Evolutionary conservation across 257 asterid species (phyloP).

Genomic region (Solanum rostratum): DNA sequence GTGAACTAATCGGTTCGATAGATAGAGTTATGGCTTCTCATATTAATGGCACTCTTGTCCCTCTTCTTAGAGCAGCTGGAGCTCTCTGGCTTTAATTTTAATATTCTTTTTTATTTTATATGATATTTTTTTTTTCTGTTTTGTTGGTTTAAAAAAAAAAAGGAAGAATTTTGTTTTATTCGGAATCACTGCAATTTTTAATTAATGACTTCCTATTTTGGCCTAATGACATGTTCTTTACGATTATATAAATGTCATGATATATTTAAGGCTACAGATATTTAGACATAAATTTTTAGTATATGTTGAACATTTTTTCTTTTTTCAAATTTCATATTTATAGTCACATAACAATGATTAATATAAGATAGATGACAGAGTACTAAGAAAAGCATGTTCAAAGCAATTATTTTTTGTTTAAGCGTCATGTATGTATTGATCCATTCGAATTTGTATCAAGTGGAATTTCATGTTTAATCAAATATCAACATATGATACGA

Average conservation of each 20-base stretch:
- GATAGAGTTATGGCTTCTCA: conserved; percentile 43
- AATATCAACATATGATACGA: background rate
- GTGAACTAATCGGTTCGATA: conserved; percentile 30
- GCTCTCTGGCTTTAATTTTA: conserved; percentile 20
- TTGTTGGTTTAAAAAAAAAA: background rate
- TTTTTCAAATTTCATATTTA: no score
- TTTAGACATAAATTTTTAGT: background rate
- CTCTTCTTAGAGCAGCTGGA: conserved; percentile 33
- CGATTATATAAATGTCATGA: background rate
- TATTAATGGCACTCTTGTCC: conserved; percentile 31
- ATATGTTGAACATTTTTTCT: background rate
- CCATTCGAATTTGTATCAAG: no score
- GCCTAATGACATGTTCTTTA: background rate
- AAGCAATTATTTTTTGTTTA: no score
- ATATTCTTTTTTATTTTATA: no score
- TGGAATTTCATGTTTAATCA: background rate
- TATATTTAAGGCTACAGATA: no score
- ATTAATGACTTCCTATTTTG: background rate
- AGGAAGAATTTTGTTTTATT: background rate
- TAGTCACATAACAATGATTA: no score
- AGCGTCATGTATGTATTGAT: no score
- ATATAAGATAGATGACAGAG: no score
- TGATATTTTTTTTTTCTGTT: background rate
- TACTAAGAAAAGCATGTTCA: no score
- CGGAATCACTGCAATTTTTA: background rate